These are phyloP conservation scores for Paramyrothecium roridum DNA, from an alignment of 2,329 filamentous ascomycete species.

Conservation along the genomic window DNA sequence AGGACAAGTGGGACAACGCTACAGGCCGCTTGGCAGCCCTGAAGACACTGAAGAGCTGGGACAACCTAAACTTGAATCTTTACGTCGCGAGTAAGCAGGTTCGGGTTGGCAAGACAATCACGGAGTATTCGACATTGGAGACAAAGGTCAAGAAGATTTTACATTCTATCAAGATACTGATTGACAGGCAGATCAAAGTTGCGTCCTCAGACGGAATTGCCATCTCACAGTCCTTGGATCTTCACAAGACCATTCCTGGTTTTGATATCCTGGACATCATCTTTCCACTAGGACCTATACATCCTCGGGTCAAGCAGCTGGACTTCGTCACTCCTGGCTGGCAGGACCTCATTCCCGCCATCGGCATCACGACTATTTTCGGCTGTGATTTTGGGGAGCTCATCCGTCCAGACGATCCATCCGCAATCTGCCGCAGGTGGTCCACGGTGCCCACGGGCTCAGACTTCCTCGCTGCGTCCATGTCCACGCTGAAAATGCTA, in stretches of 20 bases:
- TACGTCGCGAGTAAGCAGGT: neutral
- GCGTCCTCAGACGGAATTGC: neutral
- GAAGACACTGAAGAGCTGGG: neutral
- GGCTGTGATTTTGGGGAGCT: neutral
- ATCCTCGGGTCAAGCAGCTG: neutral
- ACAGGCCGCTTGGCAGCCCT: neutral
- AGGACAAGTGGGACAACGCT: neutral
- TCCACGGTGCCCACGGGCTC: neutral
- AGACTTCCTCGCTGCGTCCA: neutral
- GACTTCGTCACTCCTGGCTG: neutral
- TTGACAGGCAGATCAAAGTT: neutral
- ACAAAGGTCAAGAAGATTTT: neutral
- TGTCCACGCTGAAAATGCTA: neutral
- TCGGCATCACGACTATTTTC: neutral
- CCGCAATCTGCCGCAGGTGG: neutral
- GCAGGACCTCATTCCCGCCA: neutral
- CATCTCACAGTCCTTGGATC: neutral
- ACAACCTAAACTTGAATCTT: neutral
- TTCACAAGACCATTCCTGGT: neutral
- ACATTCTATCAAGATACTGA: neutral
- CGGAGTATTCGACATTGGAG: neutral
- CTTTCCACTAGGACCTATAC: neutral
- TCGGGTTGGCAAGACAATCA: neutral
- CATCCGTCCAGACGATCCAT: neutral
- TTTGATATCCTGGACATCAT: neutral